Base-by-base conservation (phyloP, 2,329 filamentous ascomycete genomes). In the Colletotrichum sublineola region DNA sequence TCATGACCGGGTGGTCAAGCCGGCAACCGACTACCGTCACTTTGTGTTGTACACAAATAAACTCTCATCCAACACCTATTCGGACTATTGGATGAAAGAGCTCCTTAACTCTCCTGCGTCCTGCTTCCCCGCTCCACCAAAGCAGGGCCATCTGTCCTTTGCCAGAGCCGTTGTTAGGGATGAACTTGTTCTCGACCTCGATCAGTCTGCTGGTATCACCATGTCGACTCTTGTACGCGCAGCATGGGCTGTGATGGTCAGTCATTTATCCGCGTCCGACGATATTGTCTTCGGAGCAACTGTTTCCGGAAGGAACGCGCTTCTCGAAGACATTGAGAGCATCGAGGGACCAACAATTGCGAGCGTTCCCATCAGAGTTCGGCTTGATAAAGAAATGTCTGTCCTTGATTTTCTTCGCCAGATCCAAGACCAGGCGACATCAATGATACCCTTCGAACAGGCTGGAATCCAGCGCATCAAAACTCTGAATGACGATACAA, bases 211-310 rank as follows among this genome's bases (percentile, higher is more conserved):
- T 14, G 61, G 67, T 1, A 15, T 75, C 5, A 72, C 71, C 11
- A 56, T 67, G 44, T 74, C 78, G 1, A 77, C 75, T 1, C 53
- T 79, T 1, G 61, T 79, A 12, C 74, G 79, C 6, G 77, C 78
- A 1, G 77, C 79, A 3, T 78, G 77, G 76, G 67, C 77, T 2
- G 64, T 86, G 8, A 77, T 84, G 5, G 77, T 82, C 1, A 79
- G 80, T 0, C 74, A 81, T 2, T 83, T 84, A 61, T 78, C 82
- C 73, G 78, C 48, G 68, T 80, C 73, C 0, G 29, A 67, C 9
- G 64, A 73, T 7, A 70, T 80, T 0, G 42, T 76, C 0, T 84
- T 80, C 50, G 79, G 78, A 1, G 74, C 73, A 7, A 77, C 77
- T 0, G 66, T 79, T 1, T 78, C 77, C 1, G 80, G 81, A 12